Evolutionary conservation across 1,284 basidiomycete species (phyloP).

Genomic region (Erythrobasidium hasegawianum): DNA sequence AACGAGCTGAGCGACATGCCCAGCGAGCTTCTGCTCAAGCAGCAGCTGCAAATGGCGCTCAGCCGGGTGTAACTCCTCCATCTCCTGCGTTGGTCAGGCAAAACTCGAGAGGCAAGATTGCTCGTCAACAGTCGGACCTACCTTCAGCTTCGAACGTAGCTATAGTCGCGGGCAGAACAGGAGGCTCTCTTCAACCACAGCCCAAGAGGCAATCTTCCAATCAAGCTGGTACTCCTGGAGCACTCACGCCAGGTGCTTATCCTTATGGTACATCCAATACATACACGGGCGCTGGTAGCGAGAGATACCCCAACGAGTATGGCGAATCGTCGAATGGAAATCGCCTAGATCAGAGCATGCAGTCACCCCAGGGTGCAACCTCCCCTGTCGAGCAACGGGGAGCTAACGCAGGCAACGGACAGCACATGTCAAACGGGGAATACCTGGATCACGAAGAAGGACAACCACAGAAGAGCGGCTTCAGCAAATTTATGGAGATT

Average conservation of each 20-base stretch:
- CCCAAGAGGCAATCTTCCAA: slow-evolving; percentile 29
- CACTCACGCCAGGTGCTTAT: slow-evolving; percentile 25
- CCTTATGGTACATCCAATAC: slow-evolving; percentile 1
- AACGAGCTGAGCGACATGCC: slow-evolving; percentile 52
- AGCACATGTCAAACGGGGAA: slow-evolving; percentile 37
- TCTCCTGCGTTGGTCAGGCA: slow-evolving; percentile 70
- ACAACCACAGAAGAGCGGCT: slow-evolving; percentile 35
- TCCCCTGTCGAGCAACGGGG: slow-evolving; percentile 4
- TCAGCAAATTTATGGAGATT: slow-evolving; percentile 48
- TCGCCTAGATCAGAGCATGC: neutral
- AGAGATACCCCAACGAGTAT: neutral
- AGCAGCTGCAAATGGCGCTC: slow-evolving; percentile 33
- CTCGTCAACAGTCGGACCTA: slow-evolving; percentile 57
- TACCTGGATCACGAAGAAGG: slow-evolving; percentile 44
- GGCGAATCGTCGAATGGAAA: slow-evolving; percentile 16
- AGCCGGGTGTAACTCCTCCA: slow-evolving; percentile 53
- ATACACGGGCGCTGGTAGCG: slow-evolving; percentile 11
- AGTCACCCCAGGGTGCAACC: slow-evolving; percentile 1
- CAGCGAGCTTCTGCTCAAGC: slow-evolving; percentile 48
- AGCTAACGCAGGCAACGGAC: slow-evolving; percentile 8
- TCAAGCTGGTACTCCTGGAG: slow-evolving; percentile 1
- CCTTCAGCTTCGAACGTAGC: slow-evolving; percentile 54
- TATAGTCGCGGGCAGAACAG: slow-evolving; percentile 19
- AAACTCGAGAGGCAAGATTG: slow-evolving; percentile 58
- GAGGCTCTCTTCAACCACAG: slow-evolving; percentile 3